Base-by-base conservation (phyloP, 163 green algal species). In the Picocystis sp. region DNA sequence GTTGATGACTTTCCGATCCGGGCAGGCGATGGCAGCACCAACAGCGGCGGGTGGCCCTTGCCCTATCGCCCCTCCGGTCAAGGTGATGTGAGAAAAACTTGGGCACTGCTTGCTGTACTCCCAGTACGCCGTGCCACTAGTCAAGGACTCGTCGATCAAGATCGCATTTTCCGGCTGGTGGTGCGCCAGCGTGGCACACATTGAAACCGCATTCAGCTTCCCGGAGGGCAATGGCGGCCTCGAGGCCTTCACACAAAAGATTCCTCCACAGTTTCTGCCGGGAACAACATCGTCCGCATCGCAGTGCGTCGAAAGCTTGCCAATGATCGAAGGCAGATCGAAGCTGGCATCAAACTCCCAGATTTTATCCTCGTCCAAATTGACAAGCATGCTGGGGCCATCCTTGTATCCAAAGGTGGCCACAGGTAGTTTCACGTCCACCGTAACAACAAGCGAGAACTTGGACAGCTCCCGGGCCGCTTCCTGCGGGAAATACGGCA, bases 1-100 rank as follows among this genome's bases (percentile, higher is more conserved):
- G 60, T 86, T 89, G 62, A 93, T 90, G 29, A 94, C 81, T 0
- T 42, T 43, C 0, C 73, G 48, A 15, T 69, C 60, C 1, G 71
- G 72, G 45, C 70, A 78, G 5, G 78, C 78, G 22, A 92, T 41
- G 0, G 85, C 84, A 9, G 79, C 79, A 0, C 85, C 85, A 5
- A 87, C 50, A 2, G 84, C 64, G 58, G 92, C 47, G 3, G 82
- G 73, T 11, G 73, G 75, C 1, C 81, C 84, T 35, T 63, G 73
- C 10, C 85, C 85, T 45, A 94, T 94, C 24, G 83, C 81, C 3
- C 85, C 85, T 11, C 85, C 85, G 1, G 83, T 93, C 15, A 93
- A 69, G 2, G 66, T 78, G 33, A 93, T 64, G 58, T 94, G 81
- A 0, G 61, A 70, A 60, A 92, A 94, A 43, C 34, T 50, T 12